Evolutionary conservation across 805 yeast genomes (phyloP).

Genomic region (Hanseniaspora jakobsenii): DNA sequence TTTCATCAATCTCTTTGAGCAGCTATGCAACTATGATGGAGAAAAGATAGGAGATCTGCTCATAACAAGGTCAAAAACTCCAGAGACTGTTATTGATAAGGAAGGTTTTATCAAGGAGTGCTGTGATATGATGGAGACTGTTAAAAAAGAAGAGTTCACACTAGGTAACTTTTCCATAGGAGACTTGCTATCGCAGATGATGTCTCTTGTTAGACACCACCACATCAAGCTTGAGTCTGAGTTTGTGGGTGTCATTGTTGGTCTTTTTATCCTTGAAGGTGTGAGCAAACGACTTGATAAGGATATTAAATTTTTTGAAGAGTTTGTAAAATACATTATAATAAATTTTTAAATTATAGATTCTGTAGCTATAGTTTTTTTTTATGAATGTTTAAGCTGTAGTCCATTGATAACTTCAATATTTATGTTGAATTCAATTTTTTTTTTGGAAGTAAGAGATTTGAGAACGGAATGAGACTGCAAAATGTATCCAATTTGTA

Average conservation of each 20-base stretch:
- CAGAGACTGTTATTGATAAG: slow-evolving; percentile 75
- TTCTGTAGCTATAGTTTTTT: background rate
- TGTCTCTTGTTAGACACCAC: slow-evolving; percentile 81
- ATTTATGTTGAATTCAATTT: too few species aligned
- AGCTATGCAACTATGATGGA: slow-evolving; percentile 86
- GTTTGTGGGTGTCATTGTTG: slow-evolving; percentile 88
- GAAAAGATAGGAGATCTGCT: slow-evolving; percentile 87
- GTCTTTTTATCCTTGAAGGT: slow-evolving; percentile 83
- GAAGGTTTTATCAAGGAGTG: slow-evolving; percentile 83
- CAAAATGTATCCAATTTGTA: too few species aligned
- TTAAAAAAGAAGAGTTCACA: slow-evolving; percentile 80
- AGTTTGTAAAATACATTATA: slow-evolving; percentile 49
- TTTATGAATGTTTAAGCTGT: too few species aligned
- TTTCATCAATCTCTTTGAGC: slow-evolving; percentile 78
- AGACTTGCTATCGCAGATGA: slow-evolving; percentile 73
- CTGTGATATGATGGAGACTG: slow-evolving; percentile 65
- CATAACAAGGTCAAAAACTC: slow-evolving; percentile 90
- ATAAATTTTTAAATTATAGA: background rate
- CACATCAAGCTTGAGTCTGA: slow-evolving; percentile 98
- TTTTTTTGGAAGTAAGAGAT: too few species aligned
- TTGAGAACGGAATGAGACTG: too few species aligned
- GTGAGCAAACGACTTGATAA: slow-evolving; percentile 92
- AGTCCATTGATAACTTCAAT: too few species aligned
- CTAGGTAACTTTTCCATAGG: slow-evolving; percentile 87
- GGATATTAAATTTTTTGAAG: slow-evolving; percentile 83